phyloP scores from a whole-genome alignment of 345 rosid species.

The Eutrema heterophyllum region DNA sequence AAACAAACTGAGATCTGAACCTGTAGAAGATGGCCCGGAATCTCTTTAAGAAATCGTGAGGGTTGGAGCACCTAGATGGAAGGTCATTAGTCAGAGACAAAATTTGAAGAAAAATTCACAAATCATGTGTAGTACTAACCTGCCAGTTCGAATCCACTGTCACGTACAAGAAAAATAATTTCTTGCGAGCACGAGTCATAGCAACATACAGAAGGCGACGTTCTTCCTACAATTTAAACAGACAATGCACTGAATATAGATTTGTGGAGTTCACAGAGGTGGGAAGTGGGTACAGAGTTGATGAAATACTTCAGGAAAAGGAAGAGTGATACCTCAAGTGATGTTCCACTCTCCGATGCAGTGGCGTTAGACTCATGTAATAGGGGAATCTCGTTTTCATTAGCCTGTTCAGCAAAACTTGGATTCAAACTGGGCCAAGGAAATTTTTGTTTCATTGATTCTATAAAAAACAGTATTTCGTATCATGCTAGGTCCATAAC shows the following conservation, averaged over 20 bases:
- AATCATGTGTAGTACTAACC: constrained; percentile 42
- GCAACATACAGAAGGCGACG: constrained; percentile 88
- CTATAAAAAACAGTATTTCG: not conserved
- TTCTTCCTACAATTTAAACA: constrained; percentile 61
- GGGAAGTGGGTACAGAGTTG: not conserved
- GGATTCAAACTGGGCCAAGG: not conserved
- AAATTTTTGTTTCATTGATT: not conserved
- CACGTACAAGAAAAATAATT: constrained; percentile 69
- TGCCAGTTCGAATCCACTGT: constrained; percentile 90
- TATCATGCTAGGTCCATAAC: constrained; percentile 8
- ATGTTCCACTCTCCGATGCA: constrained; percentile 47
- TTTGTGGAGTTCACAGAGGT: constrained; percentile 4
- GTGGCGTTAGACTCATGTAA: constrained; percentile 60
- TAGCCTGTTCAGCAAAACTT: constrained; percentile 47
- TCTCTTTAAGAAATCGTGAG: constrained; percentile 89
- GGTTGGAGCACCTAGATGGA: constrained; percentile 77
- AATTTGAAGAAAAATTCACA: constrained; percentile 1
- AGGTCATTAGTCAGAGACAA: constrained; percentile 23
- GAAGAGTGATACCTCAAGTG: constrained; percentile 54
- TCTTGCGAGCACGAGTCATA: constrained; percentile 92
- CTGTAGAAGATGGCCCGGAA: constrained; percentile 75
- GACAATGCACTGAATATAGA: not conserved
- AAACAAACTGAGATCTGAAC: constrained; percentile 39
- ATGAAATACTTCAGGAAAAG: not conserved
- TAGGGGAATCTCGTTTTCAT: constrained; percentile 92